Conservation (phyloP, 2,329 filamentous ascomycete genomes). For the Paramyrothecium roridum region DNA sequence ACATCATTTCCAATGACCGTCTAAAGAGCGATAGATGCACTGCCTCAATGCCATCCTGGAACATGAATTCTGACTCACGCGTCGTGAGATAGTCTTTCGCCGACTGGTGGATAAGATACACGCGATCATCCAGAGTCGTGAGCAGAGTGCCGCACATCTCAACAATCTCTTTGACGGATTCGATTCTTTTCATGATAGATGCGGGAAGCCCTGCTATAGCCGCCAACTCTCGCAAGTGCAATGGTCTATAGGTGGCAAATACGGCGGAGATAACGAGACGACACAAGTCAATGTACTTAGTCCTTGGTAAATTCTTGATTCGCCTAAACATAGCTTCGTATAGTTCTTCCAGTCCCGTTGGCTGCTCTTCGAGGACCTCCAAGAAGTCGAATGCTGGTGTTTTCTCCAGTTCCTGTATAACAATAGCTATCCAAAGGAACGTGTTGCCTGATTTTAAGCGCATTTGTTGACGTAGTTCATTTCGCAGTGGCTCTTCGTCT, state of each 20-base stretch:
- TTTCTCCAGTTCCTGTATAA: not conserved
- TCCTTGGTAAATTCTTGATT: not conserved
- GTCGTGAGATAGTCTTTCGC: constrained; percentile 23
- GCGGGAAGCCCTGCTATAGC: not conserved
- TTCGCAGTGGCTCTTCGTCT: not conserved
- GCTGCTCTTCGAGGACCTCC: not conserved
- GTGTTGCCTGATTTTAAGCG: not conserved
- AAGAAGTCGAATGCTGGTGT: not conserved
- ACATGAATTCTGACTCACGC: constrained; percentile 7
- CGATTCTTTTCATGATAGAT: not conserved
- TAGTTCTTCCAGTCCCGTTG: not conserved
- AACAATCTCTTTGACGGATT: constrained; percentile 5
- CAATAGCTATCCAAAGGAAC: not conserved
- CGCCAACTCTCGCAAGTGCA: constrained; percentile 1
- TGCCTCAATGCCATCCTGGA: not conserved
- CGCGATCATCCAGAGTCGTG: constrained; percentile 11
- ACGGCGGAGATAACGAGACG: not conserved
- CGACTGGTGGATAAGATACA: constrained; percentile 24
- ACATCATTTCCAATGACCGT: constrained; percentile 11
- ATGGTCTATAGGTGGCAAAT: not conserved
- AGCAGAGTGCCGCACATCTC: constrained; percentile 23
- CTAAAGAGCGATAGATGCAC: constrained; percentile 5
- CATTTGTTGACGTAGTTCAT: not conserved
- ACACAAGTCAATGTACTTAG: not conserved
- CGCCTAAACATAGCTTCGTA: not conserved